A percentile compares a stretch with the other conserved stretches of the same genome.
These are phyloP conservation scores for Microbotryomycetes sp. DNA, from an alignment of 1,284 basidiomycete genomes.

Conservation along the genomic window DNA sequence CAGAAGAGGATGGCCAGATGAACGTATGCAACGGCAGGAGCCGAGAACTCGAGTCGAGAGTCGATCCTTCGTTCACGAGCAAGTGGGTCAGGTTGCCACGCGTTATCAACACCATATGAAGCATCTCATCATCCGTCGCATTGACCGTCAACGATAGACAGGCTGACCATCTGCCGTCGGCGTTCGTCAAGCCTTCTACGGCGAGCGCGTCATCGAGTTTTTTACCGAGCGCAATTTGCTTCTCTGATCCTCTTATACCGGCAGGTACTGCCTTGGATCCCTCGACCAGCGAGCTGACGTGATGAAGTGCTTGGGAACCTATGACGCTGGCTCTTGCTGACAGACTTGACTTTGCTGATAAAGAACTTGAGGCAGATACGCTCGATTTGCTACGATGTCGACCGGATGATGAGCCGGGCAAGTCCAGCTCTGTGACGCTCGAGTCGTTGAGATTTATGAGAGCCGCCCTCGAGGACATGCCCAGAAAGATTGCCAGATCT, in stretches of 20 bases:
- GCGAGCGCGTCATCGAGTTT: not conserved
- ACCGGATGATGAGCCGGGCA: not conserved
- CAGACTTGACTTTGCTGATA: not conserved
- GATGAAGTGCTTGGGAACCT: not conserved
- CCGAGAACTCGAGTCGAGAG: not conserved
- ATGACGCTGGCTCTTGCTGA: not conserved
- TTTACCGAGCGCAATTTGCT: not conserved
- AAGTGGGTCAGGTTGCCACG: constrained; percentile 2
- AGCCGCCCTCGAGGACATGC: constrained; percentile 1
- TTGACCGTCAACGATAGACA: not conserved
- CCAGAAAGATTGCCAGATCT: constrained; percentile 3
- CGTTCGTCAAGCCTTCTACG: not conserved
- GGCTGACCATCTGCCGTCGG: not conserved
- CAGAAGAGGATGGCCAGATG: not conserved
- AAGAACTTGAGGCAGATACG: not conserved
- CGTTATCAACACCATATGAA: not conserved
- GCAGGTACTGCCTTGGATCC: not conserved
- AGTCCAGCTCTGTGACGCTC: constrained; percentile 9
- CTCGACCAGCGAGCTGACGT: not conserved
- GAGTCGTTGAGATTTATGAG: constrained; percentile 14
- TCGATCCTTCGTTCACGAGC: not conserved
- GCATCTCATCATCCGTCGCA: not conserved
- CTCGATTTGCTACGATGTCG: too few species aligned
- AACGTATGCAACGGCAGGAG: constrained; percentile 1
- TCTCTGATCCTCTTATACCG: constrained; percentile 1